Percentiles rank a stretch among this genome's conserved stretches.
phyloP scores from a whole-genome alignment of 2,329 filamentous ascomycete species.

The Neospermospora avenae region DNA sequence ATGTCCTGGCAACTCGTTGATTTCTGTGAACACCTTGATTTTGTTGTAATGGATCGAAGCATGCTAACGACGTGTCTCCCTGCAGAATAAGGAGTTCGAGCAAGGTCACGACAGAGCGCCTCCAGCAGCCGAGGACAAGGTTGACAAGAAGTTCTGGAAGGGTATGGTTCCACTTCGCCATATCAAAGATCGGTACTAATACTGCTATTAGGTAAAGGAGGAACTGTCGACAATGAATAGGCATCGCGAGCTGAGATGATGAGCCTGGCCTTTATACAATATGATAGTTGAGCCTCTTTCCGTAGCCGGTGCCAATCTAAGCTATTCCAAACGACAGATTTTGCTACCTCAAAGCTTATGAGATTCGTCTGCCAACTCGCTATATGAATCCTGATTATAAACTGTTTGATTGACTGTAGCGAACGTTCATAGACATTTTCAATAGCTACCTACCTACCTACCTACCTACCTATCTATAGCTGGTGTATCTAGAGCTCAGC shows the following conservation, averaged over 20 bases:
- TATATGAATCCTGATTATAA: too few species aligned
- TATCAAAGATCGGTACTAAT: slow-evolving; percentile 4
- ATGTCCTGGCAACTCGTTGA: neutral
- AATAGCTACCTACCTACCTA: too few species aligned
- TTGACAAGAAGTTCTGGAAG: slow-evolving; percentile 54
- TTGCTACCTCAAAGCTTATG: too few species aligned
- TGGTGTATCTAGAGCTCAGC: neutral
- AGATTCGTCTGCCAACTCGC: too few species aligned
- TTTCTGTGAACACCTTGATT: neutral
- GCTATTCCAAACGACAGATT: too few species aligned
- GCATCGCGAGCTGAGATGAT: neutral
- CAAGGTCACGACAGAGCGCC: slow-evolving; percentile 48
- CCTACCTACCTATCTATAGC: too few species aligned
- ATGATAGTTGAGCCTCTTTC: neutral
- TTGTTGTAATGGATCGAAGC: neutral
- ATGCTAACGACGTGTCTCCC: neutral
- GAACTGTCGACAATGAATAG: slow-evolving; percentile 12
- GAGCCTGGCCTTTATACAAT: neutral
- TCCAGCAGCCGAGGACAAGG: slow-evolving; percentile 45
- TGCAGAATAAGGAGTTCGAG: slow-evolving; percentile 52
- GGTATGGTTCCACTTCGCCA: slow-evolving; percentile 25
- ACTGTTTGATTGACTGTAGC: too few species aligned
- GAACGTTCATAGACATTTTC: neutral
- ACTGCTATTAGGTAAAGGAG: slow-evolving; percentile 20
- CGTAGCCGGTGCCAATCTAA: too few species aligned